Base-by-base conservation (phyloP, 495 filamentous ascomycete genomes). In the Xylaria nigripes region DNA sequence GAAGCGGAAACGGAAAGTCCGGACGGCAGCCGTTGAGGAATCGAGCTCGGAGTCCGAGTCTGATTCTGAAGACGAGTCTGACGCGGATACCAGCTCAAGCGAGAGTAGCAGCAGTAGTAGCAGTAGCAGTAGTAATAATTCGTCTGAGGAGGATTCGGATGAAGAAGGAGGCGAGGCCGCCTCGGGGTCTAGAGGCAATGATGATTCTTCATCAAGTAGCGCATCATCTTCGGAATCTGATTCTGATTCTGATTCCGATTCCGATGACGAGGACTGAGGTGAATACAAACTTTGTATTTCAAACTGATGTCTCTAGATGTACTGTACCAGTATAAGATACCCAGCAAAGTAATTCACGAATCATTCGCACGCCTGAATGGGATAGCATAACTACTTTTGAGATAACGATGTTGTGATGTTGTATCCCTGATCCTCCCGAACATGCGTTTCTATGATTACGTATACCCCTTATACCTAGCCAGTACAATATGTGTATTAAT, bases 1-100 rank as follows among this genome's bases (percentile, higher is more conserved):
- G 19, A 77, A 76, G 64, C 77, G 77, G 59, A 83, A 82, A 69
- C 74, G 81, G 60, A 83, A 83, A 44, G 55, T 65, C 44, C 67
- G 71, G 36, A 75, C 76, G 16, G 71, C 68, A 0, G 64, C 67
- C 7, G 67, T 70, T 22, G 68, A 66, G 9, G 69, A 67, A 45
- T 62, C 53, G 23, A 68, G 52, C n/a, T 72, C 69, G 15, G 69
- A 69, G 9, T 67, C 62, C 12, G 68, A 66, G n/a, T 67, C 63
- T 15, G 55, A 54, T 3, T 56, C 56, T 27, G 61, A 67, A 13
- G 58, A 52, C 22, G 60, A 65, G 24, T 65, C 61, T 13, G 62
- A 62, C 27, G 64, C 65, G 0, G 61, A 62, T 10, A 57, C 62
- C 13, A 65, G 66, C 42, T 66, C 66, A 24, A 51, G 54, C 22